Base-by-base conservation (phyloP, 139 green algal species). In the Yamagishiella unicocca region DNA sequence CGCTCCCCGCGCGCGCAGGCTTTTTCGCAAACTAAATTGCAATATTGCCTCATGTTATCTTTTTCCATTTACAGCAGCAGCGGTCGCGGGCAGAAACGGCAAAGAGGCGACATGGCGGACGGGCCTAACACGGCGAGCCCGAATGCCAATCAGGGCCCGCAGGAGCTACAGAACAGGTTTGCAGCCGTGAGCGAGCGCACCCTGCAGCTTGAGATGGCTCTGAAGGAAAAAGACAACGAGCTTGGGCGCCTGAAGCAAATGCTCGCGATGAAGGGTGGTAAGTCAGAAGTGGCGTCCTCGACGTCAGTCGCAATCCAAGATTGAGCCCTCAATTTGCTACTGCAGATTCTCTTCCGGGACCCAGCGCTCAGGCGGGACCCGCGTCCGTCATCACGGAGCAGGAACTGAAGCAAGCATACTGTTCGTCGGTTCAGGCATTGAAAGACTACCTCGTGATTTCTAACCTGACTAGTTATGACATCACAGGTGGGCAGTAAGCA, bases 341-440 rank as follows among this genome's bases (percentile, higher is more conserved):
- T 82, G 79, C 79, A 85, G 79, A 86, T 4, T 64, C 77, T n/a
- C 64, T 86, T 6, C 61, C 80, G 43, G 64, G 80, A 1, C 64
- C 64, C 7, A 83, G 71, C 83, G 43, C 70, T 5, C 55, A 85
- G 70, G 38, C 50, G 3, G 50, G 77, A 2, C n/a, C 78, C 4
- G 43, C 71, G 1, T 71, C 82, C 0, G 21, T 75, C 22, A 85
- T 88, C n/a, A 77, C 88, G 0, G 88, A 92, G 27, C 68, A 76
- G n/a, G 88, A 92, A 76, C 62, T 92, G n/a, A 92, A 92, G 54
- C 88, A 92, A 55, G 83, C 83, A 2, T 92, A 92, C 70, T 92
- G 88, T 78, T 89, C 84, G 17, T 92, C 88, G 10, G 88, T 92
- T 0, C 88, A 92, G 50, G 77, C 83, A 6, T 78, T 92, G 14